Percentiles rank a stretch among this genome's conserved stretches.
These are phyloP conservation scores for Clonostachys chloroleuca DNA, from an alignment of 2,329 filamentous ascomycete genomes.

Conservation along the genomic window DNA sequence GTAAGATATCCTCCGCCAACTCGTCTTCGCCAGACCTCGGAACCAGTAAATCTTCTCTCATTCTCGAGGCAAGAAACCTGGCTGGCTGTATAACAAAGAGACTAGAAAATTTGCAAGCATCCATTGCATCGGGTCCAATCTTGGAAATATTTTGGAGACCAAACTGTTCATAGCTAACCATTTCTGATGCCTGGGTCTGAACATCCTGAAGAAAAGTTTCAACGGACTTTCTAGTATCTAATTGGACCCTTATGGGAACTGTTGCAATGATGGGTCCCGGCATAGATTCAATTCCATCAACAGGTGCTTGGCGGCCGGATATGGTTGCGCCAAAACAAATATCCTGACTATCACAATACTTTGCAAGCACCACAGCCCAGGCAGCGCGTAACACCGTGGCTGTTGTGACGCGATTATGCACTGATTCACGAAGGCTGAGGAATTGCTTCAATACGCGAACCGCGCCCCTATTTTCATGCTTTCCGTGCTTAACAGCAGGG, in stretches of 20 bases:
- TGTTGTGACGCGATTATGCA: constrained; percentile 1
- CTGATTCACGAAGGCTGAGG: not conserved
- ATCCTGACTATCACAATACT: constrained; percentile 26
- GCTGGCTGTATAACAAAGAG: constrained; percentile 7
- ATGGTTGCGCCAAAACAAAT: constrained; percentile 10
- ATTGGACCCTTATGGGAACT: constrained; percentile 5
- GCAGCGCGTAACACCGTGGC: constrained; percentile 8
- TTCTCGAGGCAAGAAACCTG: not conserved
- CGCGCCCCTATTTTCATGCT: not conserved
- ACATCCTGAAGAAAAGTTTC: constrained; percentile 3
- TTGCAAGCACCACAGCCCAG: constrained; percentile 1
- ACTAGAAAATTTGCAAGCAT: constrained; percentile 8
- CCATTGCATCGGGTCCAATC: constrained; percentile 3
- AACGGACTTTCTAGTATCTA: constrained; percentile 3
- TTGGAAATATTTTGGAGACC: constrained; percentile 11
- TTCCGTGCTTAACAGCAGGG: not conserved
- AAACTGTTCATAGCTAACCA: constrained; percentile 8
- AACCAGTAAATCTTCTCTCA: not conserved
- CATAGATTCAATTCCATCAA: constrained; percentile 5
- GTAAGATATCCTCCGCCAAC: constrained; percentile 6
- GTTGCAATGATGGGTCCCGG: constrained; percentile 8
- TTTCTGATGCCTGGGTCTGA: constrained; percentile 3
- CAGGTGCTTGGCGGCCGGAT: constrained; percentile 9
- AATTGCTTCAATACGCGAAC: not conserved
- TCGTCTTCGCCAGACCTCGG: not conserved